Base-by-base conservation (phyloP, 2,329 filamentous ascomycete species). In the Fusarium sp. region DNA sequence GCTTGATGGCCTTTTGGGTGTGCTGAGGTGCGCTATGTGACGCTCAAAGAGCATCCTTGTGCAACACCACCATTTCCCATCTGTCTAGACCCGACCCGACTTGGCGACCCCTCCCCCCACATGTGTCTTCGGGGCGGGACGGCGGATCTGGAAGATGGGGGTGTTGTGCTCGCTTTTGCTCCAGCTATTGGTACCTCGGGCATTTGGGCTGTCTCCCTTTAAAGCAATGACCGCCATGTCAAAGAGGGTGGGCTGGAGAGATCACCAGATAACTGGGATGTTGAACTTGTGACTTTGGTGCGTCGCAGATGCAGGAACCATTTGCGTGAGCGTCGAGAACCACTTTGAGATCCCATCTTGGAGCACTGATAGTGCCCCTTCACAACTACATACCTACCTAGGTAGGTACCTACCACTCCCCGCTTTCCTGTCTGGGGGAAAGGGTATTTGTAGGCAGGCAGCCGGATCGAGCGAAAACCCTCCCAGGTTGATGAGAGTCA, bases 271-370 rank as follows among this genome's bases (percentile, higher is more conserved):
- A 51, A 48, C 51, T 68, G 36, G 52, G 56, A 62, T 56, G 46
- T 41, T 65, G 51, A 64, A 60, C 64, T 59, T 44, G 52, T 68
- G 62, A 64, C 56, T 58, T 60, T 53, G 62, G 59, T 48, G 59
- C 51, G 62, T 68, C 39, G 40, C 44, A 68, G 60, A 71, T 71
- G 68, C 68, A 71, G 68, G 68, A 71, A 71, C 68, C 51, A 12
- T 23, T 57, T n/a, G 60, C 18, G n/a, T 44, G 30, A 53, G 47
- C 36, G 43, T 68, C 41, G 47, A 58, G 53, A 63, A 54, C 55
- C 46, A 46, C 43, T 53, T 53, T 18, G 41, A 70, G 60, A 65
- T 70, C 39, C 36, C 43, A 71, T 61, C 41, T 60, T 50, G 18
- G 43, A 50, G 31, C 30, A 53, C 56, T 34, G 34, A 48, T 57